A percentile compares a stretch with the other conserved stretches of the same genome.
These are phyloP conservation scores for Helminthosporium solani DNA, from an alignment of 2,329 filamentous ascomycete genomes.

Conservation along the genomic window DNA sequence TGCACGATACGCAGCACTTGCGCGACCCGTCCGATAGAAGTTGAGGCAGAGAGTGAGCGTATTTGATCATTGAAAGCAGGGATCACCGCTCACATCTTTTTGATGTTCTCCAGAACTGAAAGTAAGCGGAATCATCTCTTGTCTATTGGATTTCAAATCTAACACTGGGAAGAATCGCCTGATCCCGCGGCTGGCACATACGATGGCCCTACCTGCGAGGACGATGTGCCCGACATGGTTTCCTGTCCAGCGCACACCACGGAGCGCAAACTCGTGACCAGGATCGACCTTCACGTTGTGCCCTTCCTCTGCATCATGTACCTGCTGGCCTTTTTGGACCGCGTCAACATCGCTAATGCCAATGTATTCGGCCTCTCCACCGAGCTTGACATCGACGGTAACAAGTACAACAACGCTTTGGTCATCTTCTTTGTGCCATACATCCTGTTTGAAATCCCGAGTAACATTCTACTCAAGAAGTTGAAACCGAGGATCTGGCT, in stretches of 20 bases:
- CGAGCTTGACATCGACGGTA: constrained; percentile 48
- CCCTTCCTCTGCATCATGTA: constrained; percentile 55
- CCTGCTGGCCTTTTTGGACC: constrained; percentile 51
- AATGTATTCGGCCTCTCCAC: constrained; percentile 52
- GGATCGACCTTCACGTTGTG: constrained; percentile 52
- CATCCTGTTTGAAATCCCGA: constrained; percentile 56
- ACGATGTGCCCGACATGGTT: constrained; percentile 43
- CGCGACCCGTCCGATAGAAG: too few species aligned
- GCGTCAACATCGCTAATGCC: constrained; percentile 57
- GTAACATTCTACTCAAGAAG: constrained; percentile 54
- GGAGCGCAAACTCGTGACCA: constrained; percentile 47
- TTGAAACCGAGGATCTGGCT: constrained; percentile 59
- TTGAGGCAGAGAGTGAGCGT: too few species aligned
- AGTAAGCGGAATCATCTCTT: constrained; percentile 36
- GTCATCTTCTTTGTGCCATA: constrained; percentile 58
- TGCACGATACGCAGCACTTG: too few species aligned
- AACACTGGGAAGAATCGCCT: constrained; percentile 20
- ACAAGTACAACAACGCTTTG: constrained; percentile 53
- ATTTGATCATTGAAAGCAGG: too few species aligned
- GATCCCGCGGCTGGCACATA: constrained; percentile 21
- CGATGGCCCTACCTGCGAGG: constrained; percentile 21
- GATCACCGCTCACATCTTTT: constrained; percentile 1
- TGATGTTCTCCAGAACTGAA: constrained; percentile 36
- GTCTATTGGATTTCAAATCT: too few species aligned
- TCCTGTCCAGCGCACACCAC: constrained; percentile 52